Base-by-base conservation (phyloP, 495 filamentous ascomycete species). In the Tuber aestivum region DNA sequence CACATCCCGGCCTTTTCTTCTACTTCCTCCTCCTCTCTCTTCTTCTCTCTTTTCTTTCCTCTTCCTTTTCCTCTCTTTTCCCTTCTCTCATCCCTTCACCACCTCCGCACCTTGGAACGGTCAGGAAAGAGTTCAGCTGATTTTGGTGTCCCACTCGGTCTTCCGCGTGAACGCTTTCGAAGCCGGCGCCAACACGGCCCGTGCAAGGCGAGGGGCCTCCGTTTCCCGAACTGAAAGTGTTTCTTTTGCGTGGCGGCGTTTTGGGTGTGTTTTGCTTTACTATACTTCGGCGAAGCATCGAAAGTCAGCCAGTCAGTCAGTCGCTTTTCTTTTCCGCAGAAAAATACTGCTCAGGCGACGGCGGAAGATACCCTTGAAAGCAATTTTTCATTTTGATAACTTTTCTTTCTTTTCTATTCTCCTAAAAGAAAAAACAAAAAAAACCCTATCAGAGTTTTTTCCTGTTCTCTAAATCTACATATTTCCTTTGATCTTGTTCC, bases 131-230 rank as follows among this genome's bases (percentile, higher is more conserved):
- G 76, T 72, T 74, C 81, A 74, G 77, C 81, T 75, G 77, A 83
- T 83, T 83, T 81, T 83, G 81, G 76, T 75, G 81, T 81, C 78
- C 78, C 81, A 75, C 81, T 83, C 78, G 81, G 81, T 78, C 74
- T 73, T 77, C 76, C 81, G 81, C 73, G 81, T 83, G 78, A 83
- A 82, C 81, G 78, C 81, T 80, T 83, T 82, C 70, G 75, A 81
- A 81, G 81, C 81, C 81, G 81, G 81, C 81, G 81, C 81, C 81
- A 80, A 82, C 73, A 83, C 81, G 78, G 81, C 78, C 81, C 81
- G 81, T 83, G 81, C 81, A 82, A 83, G 81, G 81, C 81, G 79
- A 76, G 81, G 80, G 81, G 81, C 70, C 77, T 80, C 56, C 72
- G 78, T 78, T 72, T 75, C 72, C 72, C 72, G 77, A 79, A 77